A percentile compares a stretch with the other conserved stretches of the same genome.
Conservation (phyloP, 495 filamentous ascomycete species). For the Hyaloscypha finlandica region DNA sequence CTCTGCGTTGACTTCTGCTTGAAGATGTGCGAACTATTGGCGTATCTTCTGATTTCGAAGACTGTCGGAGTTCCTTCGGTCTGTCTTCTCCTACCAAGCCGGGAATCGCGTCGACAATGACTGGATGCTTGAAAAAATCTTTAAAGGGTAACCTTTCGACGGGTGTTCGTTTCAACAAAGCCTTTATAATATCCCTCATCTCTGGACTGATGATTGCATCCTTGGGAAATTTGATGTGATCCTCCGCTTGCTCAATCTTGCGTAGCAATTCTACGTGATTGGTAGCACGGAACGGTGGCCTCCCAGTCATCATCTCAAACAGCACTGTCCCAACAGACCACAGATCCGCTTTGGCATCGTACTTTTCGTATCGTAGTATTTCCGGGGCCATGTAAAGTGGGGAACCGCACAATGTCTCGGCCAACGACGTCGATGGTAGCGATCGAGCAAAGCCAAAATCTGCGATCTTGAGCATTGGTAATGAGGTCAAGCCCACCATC, state of each 20-base stretch:
- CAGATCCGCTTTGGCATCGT: conserved; percentile 93
- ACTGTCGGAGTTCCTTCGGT: conserved; percentile 40
- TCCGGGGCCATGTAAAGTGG: conserved; percentile 99
- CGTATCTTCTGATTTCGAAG: conserved; percentile 16
- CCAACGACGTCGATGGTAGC: conserved; percentile 82
- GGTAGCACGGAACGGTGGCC: conserved; percentile 84
- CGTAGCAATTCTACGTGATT: conserved; percentile 94
- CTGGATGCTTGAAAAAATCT: conserved; percentile 73
- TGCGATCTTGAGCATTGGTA: conserved; percentile 95
- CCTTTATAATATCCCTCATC: conserved; percentile 79
- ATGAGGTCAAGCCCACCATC: conserved; percentile 75
- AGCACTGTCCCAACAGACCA: conserved; percentile 97
- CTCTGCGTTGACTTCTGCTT: conserved; percentile 11
- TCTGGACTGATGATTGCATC: conserved; percentile 70
- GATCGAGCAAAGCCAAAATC: conserved; percentile 97
- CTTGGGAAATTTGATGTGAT: conserved; percentile 78
- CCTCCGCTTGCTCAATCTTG: conserved; percentile 84
- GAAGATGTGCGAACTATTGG: conserved; percentile 26
- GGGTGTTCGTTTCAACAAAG: conserved; percentile 80
- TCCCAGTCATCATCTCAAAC: conserved; percentile 91
- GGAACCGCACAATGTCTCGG: conserved; percentile 96
- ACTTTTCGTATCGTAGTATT: conserved; percentile 95
- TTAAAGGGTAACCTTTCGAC: conserved; percentile 81
- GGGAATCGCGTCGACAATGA: conserved; percentile 80
- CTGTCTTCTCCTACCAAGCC: conserved; percentile 77